Evolutionary conservation across 148 eudicot genomes (phyloP).

Genomic region (Chenopodium berlandieri): DNA sequence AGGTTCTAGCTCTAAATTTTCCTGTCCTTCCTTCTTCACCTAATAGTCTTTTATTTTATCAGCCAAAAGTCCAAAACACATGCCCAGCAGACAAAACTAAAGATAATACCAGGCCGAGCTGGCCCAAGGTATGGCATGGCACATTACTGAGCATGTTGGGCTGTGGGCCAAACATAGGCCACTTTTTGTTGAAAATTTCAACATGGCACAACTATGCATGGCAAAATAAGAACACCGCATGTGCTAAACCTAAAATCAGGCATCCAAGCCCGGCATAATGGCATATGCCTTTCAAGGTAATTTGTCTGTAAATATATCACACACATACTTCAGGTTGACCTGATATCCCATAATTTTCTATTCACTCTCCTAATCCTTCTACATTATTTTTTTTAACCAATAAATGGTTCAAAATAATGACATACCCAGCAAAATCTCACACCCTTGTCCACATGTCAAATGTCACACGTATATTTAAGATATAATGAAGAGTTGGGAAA

Average conservation of each 20-base stretch:
- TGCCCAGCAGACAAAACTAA: not conserved
- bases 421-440: too few relatives aligned
- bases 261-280: not conserved
- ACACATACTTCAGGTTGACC: not conserved
- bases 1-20: not conserved
- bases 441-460: not conserved
- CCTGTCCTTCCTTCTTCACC: too few relatives aligned
- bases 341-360: not conserved
- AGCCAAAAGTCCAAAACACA: not conserved
- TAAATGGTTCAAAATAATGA: not conserved
- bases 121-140: too few relatives aligned
- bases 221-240: not conserved
- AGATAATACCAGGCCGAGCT: too few relatives aligned
- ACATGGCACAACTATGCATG: too few relatives aligned
- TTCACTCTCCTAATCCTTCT: not conserved
- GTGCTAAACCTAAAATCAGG: not conserved
- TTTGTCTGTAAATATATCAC: not conserved
- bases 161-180: too few relatives aligned
- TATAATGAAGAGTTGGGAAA: not conserved
- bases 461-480: not conserved
- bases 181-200: too few relatives aligned
- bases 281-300: not conserved
- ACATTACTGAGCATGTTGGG: too few relatives aligned
- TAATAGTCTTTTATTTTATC: not conserved
- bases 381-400: not conserved